Conservation (phyloP, 768 basidiomycete species). For the Mycena sanguinolenta region DNA sequence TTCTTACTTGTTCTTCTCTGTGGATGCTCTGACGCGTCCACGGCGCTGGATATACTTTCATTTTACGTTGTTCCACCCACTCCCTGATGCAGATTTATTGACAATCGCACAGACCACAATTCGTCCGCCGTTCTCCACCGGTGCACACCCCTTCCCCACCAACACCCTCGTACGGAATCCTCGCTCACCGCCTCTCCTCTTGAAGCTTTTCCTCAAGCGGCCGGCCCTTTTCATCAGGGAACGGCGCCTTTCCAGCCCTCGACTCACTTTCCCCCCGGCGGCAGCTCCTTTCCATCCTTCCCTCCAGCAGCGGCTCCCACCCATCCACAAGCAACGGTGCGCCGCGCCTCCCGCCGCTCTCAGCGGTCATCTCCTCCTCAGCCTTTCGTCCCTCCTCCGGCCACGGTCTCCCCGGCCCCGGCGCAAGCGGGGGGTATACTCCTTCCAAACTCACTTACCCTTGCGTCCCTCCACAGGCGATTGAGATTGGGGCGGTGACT, state of each 20-base stretch:
- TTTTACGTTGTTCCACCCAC: no score
- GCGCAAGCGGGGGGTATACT: slow-evolving; percentile 58
- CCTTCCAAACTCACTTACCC: slow-evolving; percentile 66
- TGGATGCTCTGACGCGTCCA: no score
- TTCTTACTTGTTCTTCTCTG: no score
- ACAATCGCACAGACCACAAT: slow-evolving; percentile 16
- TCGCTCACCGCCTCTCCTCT: slow-evolving; percentile 20
- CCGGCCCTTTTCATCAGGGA: slow-evolving; percentile 29
- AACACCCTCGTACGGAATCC: slow-evolving; percentile 14
- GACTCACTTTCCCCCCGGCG: slow-evolving; percentile 2
- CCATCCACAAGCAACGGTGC: slow-evolving; percentile 55
- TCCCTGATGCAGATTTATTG: no score
- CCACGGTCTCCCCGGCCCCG: slow-evolving; percentile 54
- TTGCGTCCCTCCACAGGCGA: slow-evolving; percentile 68
- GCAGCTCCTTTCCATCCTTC: slow-evolving; percentile 20
- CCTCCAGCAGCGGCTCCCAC: slow-evolving; percentile 28
- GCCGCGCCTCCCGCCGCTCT: slow-evolving; percentile 76
- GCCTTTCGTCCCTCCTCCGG: slow-evolving; percentile 63
- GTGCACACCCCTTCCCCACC: slow-evolving; percentile 27
- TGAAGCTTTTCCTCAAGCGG: slow-evolving; percentile 13
- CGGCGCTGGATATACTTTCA: no score
- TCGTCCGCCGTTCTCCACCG: slow-evolving; percentile 46
- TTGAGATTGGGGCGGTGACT: slow-evolving; percentile 33
- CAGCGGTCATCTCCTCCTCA: slow-evolving; percentile 78
- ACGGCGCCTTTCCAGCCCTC: slow-evolving; percentile 29